Base-by-base conservation (phyloP, 2,329 filamentous ascomycete species). In the Colletotrichum musicola region DNA sequence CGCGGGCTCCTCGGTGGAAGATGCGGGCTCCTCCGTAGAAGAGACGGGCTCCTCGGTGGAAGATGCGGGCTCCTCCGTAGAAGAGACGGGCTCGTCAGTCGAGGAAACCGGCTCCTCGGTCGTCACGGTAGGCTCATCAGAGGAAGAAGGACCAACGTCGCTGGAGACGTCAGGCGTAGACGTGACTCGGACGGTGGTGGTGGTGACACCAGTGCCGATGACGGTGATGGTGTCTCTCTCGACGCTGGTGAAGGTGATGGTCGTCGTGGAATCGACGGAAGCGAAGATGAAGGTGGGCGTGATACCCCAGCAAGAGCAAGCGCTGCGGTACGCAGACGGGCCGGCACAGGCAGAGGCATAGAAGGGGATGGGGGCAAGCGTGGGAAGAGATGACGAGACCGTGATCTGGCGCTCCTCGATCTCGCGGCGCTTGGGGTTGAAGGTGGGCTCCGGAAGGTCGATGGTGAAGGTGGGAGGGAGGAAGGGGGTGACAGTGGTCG, bases 281-380 rank as follows among this genome's bases (percentile, higher is more conserved):
- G 68, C 53, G 5, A 71, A 73, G 20, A 64, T 18, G 38, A 54
- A 27, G 3, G 35, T 54, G 14, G 59, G 5, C 20, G 66, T 71
- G 51, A 75, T 67, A 44, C 76, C 75, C 50, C 69, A 72, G 71
- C 76, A 77, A 4, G 73, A 73, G 68, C 76, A 77, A 16, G 75
- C 76, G 62, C 71, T 74, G 3, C 69, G 56, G 70, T 75, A 77
- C 6, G 50, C 51, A 12, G 59, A 68, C 0, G 67, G 25, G 54
- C 68, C 64, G 12, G 61, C 59, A 71, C 76, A 77, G 6, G 71
- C 56, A 10, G 70, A 69, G 6, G 76, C 76, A 64, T 77, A 77
- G 25, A 60, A 25, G 9, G 75, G 74, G 30, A 71, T 35, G 50
- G 22, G 7, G 18, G n/a, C n/a, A 38, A 38, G 44, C 46, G 46